Evolutionary conservation across 495 filamentous ascomycete genomes (phyloP).

Genomic region (Talaromyces wortmannii): DNA sequence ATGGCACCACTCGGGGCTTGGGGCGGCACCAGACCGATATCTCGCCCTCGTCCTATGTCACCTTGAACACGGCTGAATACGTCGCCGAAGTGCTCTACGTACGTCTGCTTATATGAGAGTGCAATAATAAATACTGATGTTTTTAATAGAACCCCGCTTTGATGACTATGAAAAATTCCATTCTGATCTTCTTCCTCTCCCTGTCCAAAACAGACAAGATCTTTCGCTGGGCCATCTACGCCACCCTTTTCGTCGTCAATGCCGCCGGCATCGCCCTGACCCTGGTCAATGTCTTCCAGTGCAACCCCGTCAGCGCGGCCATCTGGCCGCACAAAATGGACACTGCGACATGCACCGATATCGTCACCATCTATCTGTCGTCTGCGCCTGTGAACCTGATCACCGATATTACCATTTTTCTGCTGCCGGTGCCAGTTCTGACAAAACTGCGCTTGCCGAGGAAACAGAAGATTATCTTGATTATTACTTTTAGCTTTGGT

Average conservation of each 20-base stretch:
- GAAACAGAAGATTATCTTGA: slow-evolving; percentile 77
- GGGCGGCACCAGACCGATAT: slow-evolving; percentile 70
- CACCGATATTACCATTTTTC: slow-evolving; percentile 76
- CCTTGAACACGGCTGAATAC: slow-evolving; percentile 66
- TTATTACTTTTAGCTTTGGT: slow-evolving; percentile 76
- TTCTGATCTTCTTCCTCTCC: slow-evolving; percentile 80
- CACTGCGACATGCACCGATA: slow-evolving; percentile 56
- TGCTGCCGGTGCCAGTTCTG: slow-evolving; percentile 81
- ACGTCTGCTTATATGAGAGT: slow-evolving; percentile 21
- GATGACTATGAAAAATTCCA: slow-evolving; percentile 73
- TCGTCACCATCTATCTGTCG: slow-evolving; percentile 76
- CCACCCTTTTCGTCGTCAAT: slow-evolving; percentile 67
- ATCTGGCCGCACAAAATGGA: slow-evolving; percentile 39
- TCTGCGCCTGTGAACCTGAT: slow-evolving; percentile 79
- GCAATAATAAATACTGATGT: background rate
- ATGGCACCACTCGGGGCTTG: slow-evolving; percentile 62
- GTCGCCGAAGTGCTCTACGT: slow-evolving; percentile 80
- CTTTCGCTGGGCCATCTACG: slow-evolving; percentile 63
- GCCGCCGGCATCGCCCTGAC: slow-evolving; percentile 71
- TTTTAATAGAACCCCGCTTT: slow-evolving; percentile 71
- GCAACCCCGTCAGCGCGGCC: slow-evolving; percentile 61
- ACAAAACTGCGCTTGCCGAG: slow-evolving; percentile 76
- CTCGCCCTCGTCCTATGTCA: slow-evolving; percentile 26
- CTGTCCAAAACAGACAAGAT: slow-evolving; percentile 68
- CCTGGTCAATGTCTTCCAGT: slow-evolving; percentile 85